phyloP scores from a whole-genome alignment of 768 basidiomycete genomes.

The Serendipita sp. region DNA sequence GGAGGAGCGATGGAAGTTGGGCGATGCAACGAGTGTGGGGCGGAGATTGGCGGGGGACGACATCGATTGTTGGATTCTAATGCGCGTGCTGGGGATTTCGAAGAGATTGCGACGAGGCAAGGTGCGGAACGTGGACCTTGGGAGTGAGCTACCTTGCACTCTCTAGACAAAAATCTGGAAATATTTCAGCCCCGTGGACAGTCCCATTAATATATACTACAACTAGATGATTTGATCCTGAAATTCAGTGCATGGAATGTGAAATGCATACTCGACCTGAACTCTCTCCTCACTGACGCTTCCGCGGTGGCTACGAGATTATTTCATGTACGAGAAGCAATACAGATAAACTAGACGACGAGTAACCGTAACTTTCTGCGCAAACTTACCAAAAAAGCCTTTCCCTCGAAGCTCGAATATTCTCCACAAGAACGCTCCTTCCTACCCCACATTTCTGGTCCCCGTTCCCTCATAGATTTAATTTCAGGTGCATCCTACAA shows the following conservation, averaged over 20 bases:
- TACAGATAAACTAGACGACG: too few species aligned
- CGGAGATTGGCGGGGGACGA: slow-evolving; percentile 30
- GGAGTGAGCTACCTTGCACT: slow-evolving; percentile 10
- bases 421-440: slow-evolving; percentile 31
- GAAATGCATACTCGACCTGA: too few species aligned
- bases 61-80: slow-evolving; percentile 31
- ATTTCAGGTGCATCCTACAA: not conserved
- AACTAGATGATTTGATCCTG: too few species aligned
- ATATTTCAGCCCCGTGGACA: too few species aligned
- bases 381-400: slow-evolving; percentile 12
- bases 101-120: slow-evolving; percentile 23
- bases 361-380: too few species aligned
- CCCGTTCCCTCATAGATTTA: not conserved
- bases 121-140: slow-evolving; percentile 20
- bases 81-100: slow-evolving; percentile 29
- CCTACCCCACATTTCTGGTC: too few species aligned
- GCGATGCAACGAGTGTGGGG: slow-evolving; percentile 41
- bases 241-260: too few species aligned
- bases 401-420: slow-evolving; percentile 29
- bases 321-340: too few species aligned
- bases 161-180: too few species aligned
- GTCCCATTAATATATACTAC: too few species aligned
- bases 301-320: too few species aligned
- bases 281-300: too few species aligned
- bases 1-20: slow-evolving; percentile 36